These are phyloP conservation scores for Lactarius hatsudake DNA, from an alignment of 768 basidiomycete genomes.

Conservation along the genomic window DNA sequence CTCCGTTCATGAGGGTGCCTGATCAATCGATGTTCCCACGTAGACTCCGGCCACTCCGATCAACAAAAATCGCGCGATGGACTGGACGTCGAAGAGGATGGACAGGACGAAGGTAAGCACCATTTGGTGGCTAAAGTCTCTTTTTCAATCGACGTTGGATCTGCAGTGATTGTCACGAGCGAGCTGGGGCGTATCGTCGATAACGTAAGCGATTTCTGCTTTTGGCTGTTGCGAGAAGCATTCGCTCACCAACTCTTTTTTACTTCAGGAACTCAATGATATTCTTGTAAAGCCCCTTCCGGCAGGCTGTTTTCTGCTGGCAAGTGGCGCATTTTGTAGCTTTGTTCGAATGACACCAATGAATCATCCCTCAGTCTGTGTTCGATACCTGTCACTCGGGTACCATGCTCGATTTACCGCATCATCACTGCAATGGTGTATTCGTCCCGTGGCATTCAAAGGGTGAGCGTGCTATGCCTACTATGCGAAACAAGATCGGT, in stretches of 20 bases:
- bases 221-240: not conserved
- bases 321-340: not conserved
- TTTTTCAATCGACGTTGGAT: not conserved
- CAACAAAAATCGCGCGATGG: constrained; percentile 22
- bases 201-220: constrained; percentile 23
- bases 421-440: constrained; percentile 27
- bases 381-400: constrained; percentile 31
- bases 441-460: constrained; percentile 28
- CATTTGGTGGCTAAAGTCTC: too few species aligned
- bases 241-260: constrained; percentile 4
- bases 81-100: constrained; percentile 27
- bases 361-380: constrained; percentile 13
- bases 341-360: not conserved
- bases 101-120: constrained; percentile 30
- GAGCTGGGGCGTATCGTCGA: constrained; percentile 28
- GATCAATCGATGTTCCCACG: not conserved
- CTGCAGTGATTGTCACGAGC: constrained; percentile 19
- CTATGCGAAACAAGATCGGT: constrained; percentile 18
- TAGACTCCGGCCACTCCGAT: constrained; percentile 32
- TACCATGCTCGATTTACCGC: constrained; percentile 29
- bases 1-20: not conserved
- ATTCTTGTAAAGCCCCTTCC: constrained; percentile 28
- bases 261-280: constrained; percentile 25
- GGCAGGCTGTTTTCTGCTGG: constrained; percentile 14
- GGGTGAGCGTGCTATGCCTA: constrained; percentile 21